Percentiles rank a stretch among this genome's conserved stretches.
These are phyloP conservation scores for Alternaria hordeiaustralica DNA, from an alignment of 2,329 filamentous ascomycete species.

Conservation along the genomic window DNA sequence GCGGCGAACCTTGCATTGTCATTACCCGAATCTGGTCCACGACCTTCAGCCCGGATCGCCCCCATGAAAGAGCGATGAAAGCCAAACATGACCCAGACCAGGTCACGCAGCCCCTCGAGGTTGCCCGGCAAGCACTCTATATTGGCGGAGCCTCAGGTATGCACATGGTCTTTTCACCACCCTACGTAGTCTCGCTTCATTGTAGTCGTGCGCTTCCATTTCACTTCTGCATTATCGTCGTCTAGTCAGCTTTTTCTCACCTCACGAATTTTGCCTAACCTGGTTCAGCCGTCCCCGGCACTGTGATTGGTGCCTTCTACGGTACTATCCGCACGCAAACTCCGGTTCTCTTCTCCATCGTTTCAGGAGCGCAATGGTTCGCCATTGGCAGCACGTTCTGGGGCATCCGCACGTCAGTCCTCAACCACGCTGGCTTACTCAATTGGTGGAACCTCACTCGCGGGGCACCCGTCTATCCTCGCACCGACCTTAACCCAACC, in stretches of 20 bases:
- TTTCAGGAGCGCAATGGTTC: slow-evolving; percentile 82
- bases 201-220: not conserved
- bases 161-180: slow-evolving; percentile 15
- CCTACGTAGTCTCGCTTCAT: not conserved
- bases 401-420: slow-evolving; percentile 60
- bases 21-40: slow-evolving; percentile 1
- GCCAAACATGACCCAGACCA: slow-evolving; percentile 26
- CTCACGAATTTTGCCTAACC: slow-evolving; percentile 15
- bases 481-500: slow-evolving; percentile 56
- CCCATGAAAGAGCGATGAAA: slow-evolving; percentile 34
- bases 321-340: slow-evolving; percentile 69
- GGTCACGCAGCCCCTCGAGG: slow-evolving; percentile 37
- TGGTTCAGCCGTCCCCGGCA: slow-evolving; percentile 66
- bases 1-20: slow-evolving; percentile 2
- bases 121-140: slow-evolving; percentile 31
- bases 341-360: slow-evolving; percentile 70
- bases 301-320: slow-evolving; percentile 57
- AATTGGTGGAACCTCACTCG: slow-evolving; percentile 43
- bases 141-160: slow-evolving; percentile 41
- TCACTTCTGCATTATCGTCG: not conserved
- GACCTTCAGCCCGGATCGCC: not conserved
- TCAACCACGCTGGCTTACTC: slow-evolving; percentile 40
- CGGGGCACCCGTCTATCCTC: slow-evolving; percentile 26
- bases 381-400: slow-evolving; percentile 78
- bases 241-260: not conserved